phyloP scores from a whole-genome alignment of 257 asterid genomes.

The Anisodus tanguticus region DNA sequence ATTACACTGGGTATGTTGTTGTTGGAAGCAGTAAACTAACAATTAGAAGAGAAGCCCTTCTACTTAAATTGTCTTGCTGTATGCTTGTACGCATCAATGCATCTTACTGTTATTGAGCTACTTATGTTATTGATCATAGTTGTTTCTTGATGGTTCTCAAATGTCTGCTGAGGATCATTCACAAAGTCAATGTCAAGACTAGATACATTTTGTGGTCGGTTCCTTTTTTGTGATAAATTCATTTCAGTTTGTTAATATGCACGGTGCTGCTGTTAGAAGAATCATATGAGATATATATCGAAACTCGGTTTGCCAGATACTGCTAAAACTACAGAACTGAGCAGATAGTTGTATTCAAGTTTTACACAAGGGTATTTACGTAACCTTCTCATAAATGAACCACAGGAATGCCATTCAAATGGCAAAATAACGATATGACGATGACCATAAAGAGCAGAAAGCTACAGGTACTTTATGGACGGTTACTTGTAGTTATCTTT shows the following conservation, averaged over 20 bases:
- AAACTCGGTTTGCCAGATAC: constrained; percentile 8
- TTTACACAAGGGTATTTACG: neutral
- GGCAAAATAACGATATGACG: neutral
- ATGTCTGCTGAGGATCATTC: neutral
- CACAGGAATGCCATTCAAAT: constrained; percentile 19
- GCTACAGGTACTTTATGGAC: constrained; percentile 6
- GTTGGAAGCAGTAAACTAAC: neutral
- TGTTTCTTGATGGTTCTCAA: neutral
- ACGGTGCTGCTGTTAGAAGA: neutral
- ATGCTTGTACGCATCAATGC: neutral
- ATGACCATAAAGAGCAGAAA: constrained; percentile 24
- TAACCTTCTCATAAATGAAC: constrained; percentile 15
- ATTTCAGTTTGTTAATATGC: constrained; percentile 1
- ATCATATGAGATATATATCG: neutral
- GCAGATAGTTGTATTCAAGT: constrained; percentile 18
- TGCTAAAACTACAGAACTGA: constrained; percentile 18
- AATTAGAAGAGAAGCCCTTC: neutral
- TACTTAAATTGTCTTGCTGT: neutral
- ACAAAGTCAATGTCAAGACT: neutral
- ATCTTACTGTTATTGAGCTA: neutral
- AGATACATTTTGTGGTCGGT: neutral
- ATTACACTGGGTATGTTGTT: too few species aligned
- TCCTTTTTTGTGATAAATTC: neutral
- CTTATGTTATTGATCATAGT: neutral
- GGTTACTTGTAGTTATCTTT: neutral